phyloP scores from a whole-genome alignment of 2,329 filamentous ascomycete species.

The Aspergillus bombycis region DNA sequence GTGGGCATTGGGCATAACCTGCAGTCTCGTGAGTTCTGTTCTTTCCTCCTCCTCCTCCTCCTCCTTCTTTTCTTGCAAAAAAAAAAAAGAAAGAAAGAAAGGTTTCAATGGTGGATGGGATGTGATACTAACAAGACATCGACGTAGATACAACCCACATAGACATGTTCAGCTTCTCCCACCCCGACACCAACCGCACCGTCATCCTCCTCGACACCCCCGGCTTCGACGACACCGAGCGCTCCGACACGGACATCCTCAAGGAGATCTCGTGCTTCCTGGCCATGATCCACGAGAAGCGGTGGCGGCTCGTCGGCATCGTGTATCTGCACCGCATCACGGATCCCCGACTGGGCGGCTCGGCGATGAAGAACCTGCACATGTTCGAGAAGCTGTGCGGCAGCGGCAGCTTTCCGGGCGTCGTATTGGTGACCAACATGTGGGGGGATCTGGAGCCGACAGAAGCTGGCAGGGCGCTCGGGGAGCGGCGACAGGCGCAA shows the following conservation, averaged over 20 bases:
- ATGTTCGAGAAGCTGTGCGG: constrained; percentile 10
- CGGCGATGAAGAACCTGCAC: background rate
- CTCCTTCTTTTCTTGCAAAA: too few relatives aligned
- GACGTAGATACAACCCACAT: background rate
- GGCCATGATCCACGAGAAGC: constrained; percentile 1
- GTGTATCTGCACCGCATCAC: constrained; percentile 10
- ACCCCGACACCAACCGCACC: background rate
- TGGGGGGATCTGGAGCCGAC: background rate
- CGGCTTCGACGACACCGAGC: constrained; percentile 20
- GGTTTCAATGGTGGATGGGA: too few relatives aligned
- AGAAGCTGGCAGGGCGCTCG: background rate
- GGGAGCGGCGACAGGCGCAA: background rate
- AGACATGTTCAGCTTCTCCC: background rate
- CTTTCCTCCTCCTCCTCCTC: too few relatives aligned
- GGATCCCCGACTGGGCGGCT: background rate
- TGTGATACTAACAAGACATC: background rate
- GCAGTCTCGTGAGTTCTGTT: background rate
- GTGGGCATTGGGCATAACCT: background rate
- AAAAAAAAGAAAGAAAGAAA: too few relatives aligned
- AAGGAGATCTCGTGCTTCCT: constrained; percentile 1
- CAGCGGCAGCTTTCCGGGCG: background rate
- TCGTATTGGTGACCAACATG: constrained; percentile 1
- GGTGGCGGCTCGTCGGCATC: background rate
- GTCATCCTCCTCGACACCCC: constrained; percentile 22
- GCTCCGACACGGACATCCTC: constrained; percentile 10